Percentiles rank a stretch among this genome's conserved stretches.
Conservation (phyloP, 805 yeast species). For the Kuraishia hungarica region DNA sequence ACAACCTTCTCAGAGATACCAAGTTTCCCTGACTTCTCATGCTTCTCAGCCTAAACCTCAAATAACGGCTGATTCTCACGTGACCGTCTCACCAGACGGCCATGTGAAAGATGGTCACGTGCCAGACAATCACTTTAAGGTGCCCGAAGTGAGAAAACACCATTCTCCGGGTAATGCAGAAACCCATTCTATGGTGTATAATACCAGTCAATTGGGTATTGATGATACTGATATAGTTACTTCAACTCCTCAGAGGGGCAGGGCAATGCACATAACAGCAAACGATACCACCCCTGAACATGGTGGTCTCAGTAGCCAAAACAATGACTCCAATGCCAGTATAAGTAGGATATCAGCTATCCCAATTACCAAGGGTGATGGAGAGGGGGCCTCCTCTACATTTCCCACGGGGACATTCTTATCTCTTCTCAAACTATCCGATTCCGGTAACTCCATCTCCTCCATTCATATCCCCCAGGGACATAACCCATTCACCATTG, state of each 20-base stretch:
- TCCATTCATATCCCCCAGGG: constrained; percentile 61
- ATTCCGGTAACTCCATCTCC: constrained; percentile 31
- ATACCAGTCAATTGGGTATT: background rate
- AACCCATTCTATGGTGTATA: background rate
- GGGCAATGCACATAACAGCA: too few relatives aligned
- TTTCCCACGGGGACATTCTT: constrained; percentile 56
- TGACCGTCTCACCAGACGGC: too few relatives aligned
- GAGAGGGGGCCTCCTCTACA: background rate
- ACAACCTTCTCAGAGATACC: background rate
- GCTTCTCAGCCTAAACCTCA: background rate
- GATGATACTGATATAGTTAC: background rate
- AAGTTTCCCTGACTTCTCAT: background rate
- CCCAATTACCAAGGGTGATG: too few relatives aligned
- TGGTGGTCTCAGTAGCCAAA: too few relatives aligned
- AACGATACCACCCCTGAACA: background rate
- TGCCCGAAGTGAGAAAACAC: background rate
- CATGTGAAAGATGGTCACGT: too few relatives aligned
- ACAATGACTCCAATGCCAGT: too few relatives aligned
- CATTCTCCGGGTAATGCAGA: background rate
- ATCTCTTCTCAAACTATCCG: constrained; percentile 42
- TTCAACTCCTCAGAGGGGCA: background rate
- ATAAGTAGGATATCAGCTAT: too few relatives aligned
- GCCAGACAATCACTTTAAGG: background rate
- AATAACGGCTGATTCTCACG: background rate
- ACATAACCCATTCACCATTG: constrained; percentile 58